Evolutionary conservation across 2,329 filamentous ascomycete genomes (phyloP).

Genomic region (Fusarium sp.): DNA sequence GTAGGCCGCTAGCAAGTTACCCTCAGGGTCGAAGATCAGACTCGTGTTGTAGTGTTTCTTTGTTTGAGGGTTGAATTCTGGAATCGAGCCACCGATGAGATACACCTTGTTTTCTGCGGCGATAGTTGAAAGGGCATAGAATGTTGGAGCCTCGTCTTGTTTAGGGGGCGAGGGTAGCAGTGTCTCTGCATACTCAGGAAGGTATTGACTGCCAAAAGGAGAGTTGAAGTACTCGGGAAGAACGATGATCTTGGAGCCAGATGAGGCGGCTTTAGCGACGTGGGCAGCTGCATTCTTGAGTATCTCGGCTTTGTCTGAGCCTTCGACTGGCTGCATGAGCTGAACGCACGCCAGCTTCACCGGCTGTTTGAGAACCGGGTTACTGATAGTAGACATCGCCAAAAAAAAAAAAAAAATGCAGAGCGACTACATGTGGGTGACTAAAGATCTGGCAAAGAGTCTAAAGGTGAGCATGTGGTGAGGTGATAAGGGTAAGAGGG

Average conservation of each 20-base stretch:
- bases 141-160: conserved; percentile 78
- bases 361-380: conserved; percentile 73
- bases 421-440: rapidly evolving
- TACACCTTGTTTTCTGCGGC: conserved; percentile 83
- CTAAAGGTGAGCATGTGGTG: neutral
- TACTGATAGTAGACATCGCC: neutral
- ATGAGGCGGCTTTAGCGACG: conserved; percentile 80
- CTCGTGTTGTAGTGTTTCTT: conserved; percentile 88
- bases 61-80: conserved; percentile 72
- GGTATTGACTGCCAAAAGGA: conserved; percentile 89
- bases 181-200: conserved; percentile 89
- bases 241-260: conserved; percentile 85
- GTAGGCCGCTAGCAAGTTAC: conserved; percentile 84
- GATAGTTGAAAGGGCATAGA: conserved; percentile 82
- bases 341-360: conserved; percentile 85
- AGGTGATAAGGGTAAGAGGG: neutral
- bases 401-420: neutral
- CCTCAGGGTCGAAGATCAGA: conserved; percentile 81
- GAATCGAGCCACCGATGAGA: conserved; percentile 90
- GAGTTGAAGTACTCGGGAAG: conserved; percentile 99
- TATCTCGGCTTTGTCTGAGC: conserved; percentile 85
- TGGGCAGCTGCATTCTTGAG: conserved; percentile 82
- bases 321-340: conserved; percentile 82
- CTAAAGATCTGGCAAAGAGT: neutral
- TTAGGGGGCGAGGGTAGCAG: conserved; percentile 80